Evolutionary conservation across 768 basidiomycete species (phyloP).

Genomic region (Dendrothele bispora): DNA sequence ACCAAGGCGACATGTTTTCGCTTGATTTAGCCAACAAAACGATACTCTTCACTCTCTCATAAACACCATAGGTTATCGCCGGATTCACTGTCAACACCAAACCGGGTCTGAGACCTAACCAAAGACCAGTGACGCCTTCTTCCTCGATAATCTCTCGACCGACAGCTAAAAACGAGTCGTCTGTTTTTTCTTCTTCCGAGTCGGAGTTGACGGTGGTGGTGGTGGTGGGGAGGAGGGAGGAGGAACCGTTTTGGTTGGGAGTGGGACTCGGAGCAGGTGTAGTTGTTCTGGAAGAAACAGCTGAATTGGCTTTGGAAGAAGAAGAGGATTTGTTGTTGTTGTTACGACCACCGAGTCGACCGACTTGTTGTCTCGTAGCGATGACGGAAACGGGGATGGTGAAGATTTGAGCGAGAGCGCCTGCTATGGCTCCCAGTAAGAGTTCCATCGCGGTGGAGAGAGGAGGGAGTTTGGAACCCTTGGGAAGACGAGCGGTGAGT

Average conservation of each 20-base stretch:
- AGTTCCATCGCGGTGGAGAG: slow-evolving; percentile 82
- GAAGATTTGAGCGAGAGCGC: slow-evolving; percentile 94
- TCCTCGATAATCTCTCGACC: slow-evolving; percentile 86
- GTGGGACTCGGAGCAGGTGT: slow-evolving; percentile 4
- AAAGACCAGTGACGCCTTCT: slow-evolving; percentile 84
- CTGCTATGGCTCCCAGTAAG: slow-evolving; percentile 86
- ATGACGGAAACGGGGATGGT: slow-evolving; percentile 98
- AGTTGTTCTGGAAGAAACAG: slow-evolving; percentile 5
- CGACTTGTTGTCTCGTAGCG: slow-evolving; percentile 95
- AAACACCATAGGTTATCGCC: slow-evolving; percentile 95
- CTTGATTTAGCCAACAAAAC: slow-evolving; percentile 54
- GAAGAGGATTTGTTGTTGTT: background rate
- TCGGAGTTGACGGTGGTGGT: slow-evolving; percentile 10
- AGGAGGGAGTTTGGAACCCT: slow-evolving; percentile 58
- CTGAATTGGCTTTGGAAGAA: background rate
- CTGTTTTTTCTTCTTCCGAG: slow-evolving; percentile 27
- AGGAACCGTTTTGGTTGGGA: too few relatives aligned
- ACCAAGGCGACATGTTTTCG: slow-evolving; percentile 72
- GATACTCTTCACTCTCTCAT: slow-evolving; percentile 84
- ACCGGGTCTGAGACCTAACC: slow-evolving; percentile 91
- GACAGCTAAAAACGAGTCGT: slow-evolving; percentile 78
- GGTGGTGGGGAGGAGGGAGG: too few relatives aligned
- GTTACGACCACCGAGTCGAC: slow-evolving; percentile 32
- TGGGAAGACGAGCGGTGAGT: slow-evolving; percentile 54
- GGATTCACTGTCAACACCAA: slow-evolving; percentile 97